Evolutionary conservation across 345 rosid genomes (phyloP).

Genomic region (Salix brachista): DNA sequence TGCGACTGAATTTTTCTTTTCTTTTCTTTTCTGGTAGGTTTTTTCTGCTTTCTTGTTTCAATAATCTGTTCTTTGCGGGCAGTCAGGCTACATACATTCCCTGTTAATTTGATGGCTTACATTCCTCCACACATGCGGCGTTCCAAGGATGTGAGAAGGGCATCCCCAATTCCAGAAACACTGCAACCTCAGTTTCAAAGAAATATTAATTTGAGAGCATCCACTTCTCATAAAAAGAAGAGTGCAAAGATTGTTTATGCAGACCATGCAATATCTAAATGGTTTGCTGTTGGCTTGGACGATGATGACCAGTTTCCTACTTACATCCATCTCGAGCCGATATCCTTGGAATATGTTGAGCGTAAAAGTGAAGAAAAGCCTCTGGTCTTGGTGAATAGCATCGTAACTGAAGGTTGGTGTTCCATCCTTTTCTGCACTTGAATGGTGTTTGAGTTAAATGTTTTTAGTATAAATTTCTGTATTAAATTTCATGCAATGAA

Average conservation of each 20-base stretch:
- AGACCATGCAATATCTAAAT: constrained; percentile 15
- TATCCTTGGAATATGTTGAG: constrained; percentile 32
- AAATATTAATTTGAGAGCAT: constrained; percentile 21
- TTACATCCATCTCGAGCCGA: constrained; percentile 28
- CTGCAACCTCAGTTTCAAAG: constrained; percentile 28
- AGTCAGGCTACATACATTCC: not conserved
- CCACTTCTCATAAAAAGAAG: constrained; percentile 6
- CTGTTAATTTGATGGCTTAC: no score
- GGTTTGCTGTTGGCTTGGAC: constrained; percentile 50
- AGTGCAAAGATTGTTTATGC: constrained; percentile 4
- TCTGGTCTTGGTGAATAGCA: constrained; percentile 32
- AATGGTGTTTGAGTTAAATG: no score
- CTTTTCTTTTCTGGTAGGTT: not conserved
- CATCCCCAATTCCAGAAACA: constrained; percentile 33
- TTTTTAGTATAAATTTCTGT: no score
- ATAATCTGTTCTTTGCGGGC: not conserved
- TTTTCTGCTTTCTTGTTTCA: not conserved
- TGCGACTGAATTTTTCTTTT: not conserved
- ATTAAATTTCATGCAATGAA: not conserved
- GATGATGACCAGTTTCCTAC: constrained; percentile 33
- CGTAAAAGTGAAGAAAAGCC: constrained; percentile 29
- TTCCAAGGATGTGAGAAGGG: constrained; percentile 25
- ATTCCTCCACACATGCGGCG: constrained; percentile 40
- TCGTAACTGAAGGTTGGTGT: constrained; percentile 24
- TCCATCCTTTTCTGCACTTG: not conserved